Evolutionary conservation across 1,284 basidiomycete species (phyloP), one percentile per base, ranked within the genome.

Genomic region (Boletellus deceptivus): DNA sequence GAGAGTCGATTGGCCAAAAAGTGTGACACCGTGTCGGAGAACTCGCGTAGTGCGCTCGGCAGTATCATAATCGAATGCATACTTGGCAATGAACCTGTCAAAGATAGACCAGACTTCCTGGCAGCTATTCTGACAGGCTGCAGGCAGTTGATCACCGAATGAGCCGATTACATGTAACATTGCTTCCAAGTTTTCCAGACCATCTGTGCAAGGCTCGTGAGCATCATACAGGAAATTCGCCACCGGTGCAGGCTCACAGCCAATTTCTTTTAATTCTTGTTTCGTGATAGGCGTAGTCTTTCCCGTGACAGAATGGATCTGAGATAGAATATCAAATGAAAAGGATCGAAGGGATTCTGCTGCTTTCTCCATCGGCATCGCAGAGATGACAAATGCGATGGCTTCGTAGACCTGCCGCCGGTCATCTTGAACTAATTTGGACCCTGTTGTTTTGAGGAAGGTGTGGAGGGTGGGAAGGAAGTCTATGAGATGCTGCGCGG

Each of bases 321-420:
- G 83, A 16, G 78, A 72, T 46, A 88, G 64, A 59, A 89, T 84
- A 60, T 89, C 89, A 49, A 86, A 75, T 11, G 88, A 82, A 68
- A 99, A 98, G 17, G 86, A 86, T 59, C 86, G 83, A 43, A 99
- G 77, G 0, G 89, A 91, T 56, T 85, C 79, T 2, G 93, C 91
- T 11, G 92, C 91, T 58, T 84, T 83, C 47, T 89, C 85, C 77
- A 87, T 84, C 1, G 89, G 85, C 91, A 98, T 95, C 1, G 86
- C 89, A 27, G 89, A 89, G 53, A 99, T 95, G 51, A 99, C 91
- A 69, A 93, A 87, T 2, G 92, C 94, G 52, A 99, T 93, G 4
- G 94, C 96, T 68, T 97, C 93, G 62, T 94, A 95, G 16, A 99
- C 88, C 66, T 95, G 88, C 29, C 91, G 80, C 63, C 87, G 83